These are phyloP conservation scores for Dactylellina sp. DNA, from an alignment of 2,329 filamentous ascomycete species.

Conservation along the genomic window DNA sequence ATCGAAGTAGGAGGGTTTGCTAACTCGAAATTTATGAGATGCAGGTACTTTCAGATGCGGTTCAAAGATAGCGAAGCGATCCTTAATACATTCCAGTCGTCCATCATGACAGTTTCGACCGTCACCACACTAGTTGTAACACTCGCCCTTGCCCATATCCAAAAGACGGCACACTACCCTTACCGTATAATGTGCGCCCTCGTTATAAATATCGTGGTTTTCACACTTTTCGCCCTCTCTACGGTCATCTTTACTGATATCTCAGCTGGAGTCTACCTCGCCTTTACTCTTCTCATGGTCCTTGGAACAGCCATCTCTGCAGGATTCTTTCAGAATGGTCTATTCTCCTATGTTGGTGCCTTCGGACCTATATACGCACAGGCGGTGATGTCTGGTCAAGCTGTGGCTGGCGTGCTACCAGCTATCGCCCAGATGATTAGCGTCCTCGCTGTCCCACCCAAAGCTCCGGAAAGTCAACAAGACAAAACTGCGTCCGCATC, in stretches of 20 bases:
- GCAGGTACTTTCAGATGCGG: conserved; percentile 82
- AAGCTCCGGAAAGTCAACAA: conserved; percentile 62
- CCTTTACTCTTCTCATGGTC: conserved; percentile 84
- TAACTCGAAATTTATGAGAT: conserved; percentile 18
- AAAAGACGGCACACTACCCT: conserved; percentile 86
- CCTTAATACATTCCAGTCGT: conserved; percentile 84
- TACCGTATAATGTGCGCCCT: conserved; percentile 84
- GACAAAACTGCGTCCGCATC: conserved; percentile 60
- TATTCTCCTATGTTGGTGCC: conserved; percentile 88
- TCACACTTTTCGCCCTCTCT: conserved; percentile 81
- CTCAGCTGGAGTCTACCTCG: conserved; percentile 77
- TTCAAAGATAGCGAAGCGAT: conserved; percentile 78
- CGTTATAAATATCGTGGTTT: conserved; percentile 79
- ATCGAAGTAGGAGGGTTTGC: background rate
- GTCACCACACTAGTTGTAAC: conserved; percentile 82
- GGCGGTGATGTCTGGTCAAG: conserved; percentile 95
- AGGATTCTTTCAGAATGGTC: conserved; percentile 89
- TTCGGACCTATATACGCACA: conserved; percentile 94
- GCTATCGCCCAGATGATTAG: conserved; percentile 86
- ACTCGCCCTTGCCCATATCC: conserved; percentile 75
- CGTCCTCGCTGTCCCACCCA: conserved; percentile 74
- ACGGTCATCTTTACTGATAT: conserved; percentile 76
- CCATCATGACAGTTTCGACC: conserved; percentile 87
- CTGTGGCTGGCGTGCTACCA: conserved; percentile 88
- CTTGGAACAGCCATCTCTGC: conserved; percentile 81